Evolutionary conservation across 106 monocot genomes (phyloP).

Genomic region (Cymbidium sinense): DNA sequence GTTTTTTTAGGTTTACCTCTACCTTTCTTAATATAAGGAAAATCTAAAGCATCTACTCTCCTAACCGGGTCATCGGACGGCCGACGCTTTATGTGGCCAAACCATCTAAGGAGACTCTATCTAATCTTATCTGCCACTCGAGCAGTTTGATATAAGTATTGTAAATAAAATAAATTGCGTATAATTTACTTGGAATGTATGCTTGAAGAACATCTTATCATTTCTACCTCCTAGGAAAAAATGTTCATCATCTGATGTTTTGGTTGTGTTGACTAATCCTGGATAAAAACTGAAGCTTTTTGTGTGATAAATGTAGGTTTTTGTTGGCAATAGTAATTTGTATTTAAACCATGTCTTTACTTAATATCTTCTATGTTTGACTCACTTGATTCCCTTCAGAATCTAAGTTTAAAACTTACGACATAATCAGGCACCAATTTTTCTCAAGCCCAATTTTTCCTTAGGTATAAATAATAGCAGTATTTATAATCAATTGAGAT

Average conservation of each 20-base stretch:
- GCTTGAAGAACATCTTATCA: neutral
- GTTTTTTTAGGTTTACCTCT: too few species aligned
- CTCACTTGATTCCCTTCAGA: neutral
- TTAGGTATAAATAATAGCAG: neutral
- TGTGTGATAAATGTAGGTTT: neutral
- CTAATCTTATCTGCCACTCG: too few species aligned
- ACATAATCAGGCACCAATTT: neutral
- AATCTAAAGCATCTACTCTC: too few species aligned
- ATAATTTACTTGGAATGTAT: neutral
- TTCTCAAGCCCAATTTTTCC: neutral
- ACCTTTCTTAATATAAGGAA: too few species aligned
- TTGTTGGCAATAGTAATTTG: neutral
- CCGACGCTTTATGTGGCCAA: too few species aligned
- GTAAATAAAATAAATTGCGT: neutral
- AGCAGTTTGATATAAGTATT: neutral
- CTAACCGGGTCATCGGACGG: too few species aligned
- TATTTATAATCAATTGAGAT: neutral
- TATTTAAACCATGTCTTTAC: neutral
- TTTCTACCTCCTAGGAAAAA: neutral
- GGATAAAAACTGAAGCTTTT: neutral
- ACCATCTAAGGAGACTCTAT: too few species aligned
- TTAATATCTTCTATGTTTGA: neutral
- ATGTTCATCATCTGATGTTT: neutral
- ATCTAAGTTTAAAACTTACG: neutral
- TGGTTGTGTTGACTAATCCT: neutral